Conservation (phyloP, 352 stramenopile genomes). For the Phytophthora colocasiae region DNA sequence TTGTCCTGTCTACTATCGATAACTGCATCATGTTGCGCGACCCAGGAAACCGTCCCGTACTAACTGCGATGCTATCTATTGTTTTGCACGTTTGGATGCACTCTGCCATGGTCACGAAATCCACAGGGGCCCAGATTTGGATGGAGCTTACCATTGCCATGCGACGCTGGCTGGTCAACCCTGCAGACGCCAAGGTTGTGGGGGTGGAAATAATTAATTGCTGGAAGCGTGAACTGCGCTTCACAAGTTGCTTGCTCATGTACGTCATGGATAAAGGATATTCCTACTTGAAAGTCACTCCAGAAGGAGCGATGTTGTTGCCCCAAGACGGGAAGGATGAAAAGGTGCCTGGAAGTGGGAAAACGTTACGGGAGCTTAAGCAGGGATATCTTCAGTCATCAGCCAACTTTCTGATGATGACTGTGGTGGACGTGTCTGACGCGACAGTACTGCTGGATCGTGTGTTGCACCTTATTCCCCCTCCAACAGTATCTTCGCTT, state of each 20-base stretch:
- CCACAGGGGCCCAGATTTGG: slow-evolving; percentile 74
- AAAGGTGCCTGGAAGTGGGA: slow-evolving; percentile 32
- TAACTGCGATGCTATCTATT: slow-evolving; percentile 83
- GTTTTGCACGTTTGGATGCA: slow-evolving; percentile 91
- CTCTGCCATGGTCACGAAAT: slow-evolving; percentile 62
- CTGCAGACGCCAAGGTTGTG: slow-evolving; percentile 62
- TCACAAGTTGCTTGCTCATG: slow-evolving; percentile 85
- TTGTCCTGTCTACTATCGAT: slow-evolving; percentile 86
- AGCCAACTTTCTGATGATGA: slow-evolving; percentile 74
- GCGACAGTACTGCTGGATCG: slow-evolving; percentile 83
- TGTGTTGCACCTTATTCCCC: slow-evolving; percentile 81
- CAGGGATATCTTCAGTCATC: slow-evolving; percentile 77
- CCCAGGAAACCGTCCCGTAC: slow-evolving; percentile 57
- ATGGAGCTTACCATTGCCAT: slow-evolving; percentile 84
- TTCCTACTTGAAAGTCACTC: slow-evolving; percentile 72
- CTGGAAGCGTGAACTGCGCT: slow-evolving; percentile 86
- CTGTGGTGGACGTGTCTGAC: slow-evolving; percentile 59
- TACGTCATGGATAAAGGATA: slow-evolving; percentile 81
- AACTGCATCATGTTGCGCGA: slow-evolving; percentile 81
- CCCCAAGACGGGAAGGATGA: slow-evolving; percentile 51
- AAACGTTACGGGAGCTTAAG: slow-evolving; percentile 65
- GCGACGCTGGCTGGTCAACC: slow-evolving; percentile 77
- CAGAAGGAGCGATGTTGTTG: slow-evolving; percentile 63
- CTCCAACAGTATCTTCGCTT: slow-evolving; percentile 69
- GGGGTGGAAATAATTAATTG: slow-evolving; percentile 79